These are phyloP conservation scores for Phytopythium kandeliae DNA, from an alignment of 352 stramenopile genomes.

Conservation along the genomic window DNA sequence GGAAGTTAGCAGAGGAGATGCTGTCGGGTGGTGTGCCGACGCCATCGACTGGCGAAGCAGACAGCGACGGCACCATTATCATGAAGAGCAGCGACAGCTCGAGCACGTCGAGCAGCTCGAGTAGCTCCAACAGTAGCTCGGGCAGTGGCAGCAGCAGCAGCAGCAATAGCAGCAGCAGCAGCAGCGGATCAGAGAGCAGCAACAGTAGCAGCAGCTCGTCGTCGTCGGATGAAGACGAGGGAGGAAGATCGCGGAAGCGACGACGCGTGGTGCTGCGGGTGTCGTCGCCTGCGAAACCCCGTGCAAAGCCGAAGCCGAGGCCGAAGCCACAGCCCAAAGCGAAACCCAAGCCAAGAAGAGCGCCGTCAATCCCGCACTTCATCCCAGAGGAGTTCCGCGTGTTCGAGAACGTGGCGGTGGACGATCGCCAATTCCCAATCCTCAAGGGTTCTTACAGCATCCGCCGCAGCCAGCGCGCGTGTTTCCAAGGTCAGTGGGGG, in stretches of 20 bases:
- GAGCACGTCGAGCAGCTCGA: slow-evolving; percentile 6
- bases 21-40: neutral
- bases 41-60: neutral
- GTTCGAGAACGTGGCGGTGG: slow-evolving; percentile 33
- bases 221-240: slow-evolving; percentile 7
- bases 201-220: slow-evolving; percentile 20
- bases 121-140: slow-evolving; percentile 9
- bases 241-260: neutral
- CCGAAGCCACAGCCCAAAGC: slow-evolving; percentile 6
- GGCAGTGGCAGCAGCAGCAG: slow-evolving; percentile 17
- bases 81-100: slow-evolving; percentile 14
- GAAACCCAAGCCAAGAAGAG: slow-evolving; percentile 17
- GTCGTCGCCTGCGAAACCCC: neutral
- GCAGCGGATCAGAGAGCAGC: slow-evolving; percentile 10
- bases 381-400: slow-evolving; percentile 34
- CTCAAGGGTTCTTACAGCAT: slow-evolving; percentile 49
- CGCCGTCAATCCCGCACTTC: slow-evolving; percentile 19
- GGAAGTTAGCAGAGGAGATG: neutral
- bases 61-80: slow-evolving; percentile 26
- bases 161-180: slow-evolving; percentile 13
- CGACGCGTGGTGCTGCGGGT: slow-evolving; percentile 1
- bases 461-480: slow-evolving; percentile 30
- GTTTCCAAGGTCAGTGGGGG: slow-evolving; percentile 52
- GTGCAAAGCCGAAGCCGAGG: too few species aligned
- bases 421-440: slow-evolving; percentile 42